Conservation (phyloP, 2,329 filamentous ascomycete genomes). For the Dothistroma pini region DNA sequence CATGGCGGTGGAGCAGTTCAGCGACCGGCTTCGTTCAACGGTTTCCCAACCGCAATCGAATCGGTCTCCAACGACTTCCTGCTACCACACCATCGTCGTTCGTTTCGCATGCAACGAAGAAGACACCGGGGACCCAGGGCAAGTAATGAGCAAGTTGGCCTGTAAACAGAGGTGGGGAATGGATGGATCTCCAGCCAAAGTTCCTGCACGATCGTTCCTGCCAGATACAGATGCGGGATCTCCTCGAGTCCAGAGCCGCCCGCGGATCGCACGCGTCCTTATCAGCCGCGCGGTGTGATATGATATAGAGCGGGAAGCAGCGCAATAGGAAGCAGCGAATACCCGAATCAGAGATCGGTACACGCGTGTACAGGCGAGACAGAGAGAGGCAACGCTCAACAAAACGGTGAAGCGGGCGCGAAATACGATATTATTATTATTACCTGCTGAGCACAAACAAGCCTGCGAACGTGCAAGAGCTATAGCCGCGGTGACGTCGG, state of each 20-base stretch:
- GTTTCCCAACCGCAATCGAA: not conserved
- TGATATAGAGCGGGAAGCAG: not conserved
- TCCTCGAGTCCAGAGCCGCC: not conserved
- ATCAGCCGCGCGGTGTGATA: not conserved
- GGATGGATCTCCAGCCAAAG: not conserved
- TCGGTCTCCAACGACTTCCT: not conserved
- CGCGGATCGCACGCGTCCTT: not conserved
- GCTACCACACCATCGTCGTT: not conserved
- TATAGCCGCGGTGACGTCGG: not conserved
- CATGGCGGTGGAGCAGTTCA: slow-evolving; percentile 17
- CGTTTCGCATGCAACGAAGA: not conserved
- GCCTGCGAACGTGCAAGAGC: too few species aligned
- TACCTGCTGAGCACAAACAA: not conserved
- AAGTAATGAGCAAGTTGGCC: not conserved
- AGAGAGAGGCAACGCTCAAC: not conserved
- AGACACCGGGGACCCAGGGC: not conserved
- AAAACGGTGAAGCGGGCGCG: not conserved
- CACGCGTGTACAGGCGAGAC: not conserved
- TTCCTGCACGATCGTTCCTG: not conserved
- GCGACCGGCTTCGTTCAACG: not conserved
- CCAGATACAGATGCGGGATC: not conserved
- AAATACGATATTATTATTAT: not conserved
- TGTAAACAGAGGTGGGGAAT: not conserved
- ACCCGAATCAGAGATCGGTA: not conserved
- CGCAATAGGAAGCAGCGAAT: not conserved